Evolutionary conservation across 2,329 filamentous ascomycete genomes (phyloP).

Genomic region (Aspergillus sp.): DNA sequence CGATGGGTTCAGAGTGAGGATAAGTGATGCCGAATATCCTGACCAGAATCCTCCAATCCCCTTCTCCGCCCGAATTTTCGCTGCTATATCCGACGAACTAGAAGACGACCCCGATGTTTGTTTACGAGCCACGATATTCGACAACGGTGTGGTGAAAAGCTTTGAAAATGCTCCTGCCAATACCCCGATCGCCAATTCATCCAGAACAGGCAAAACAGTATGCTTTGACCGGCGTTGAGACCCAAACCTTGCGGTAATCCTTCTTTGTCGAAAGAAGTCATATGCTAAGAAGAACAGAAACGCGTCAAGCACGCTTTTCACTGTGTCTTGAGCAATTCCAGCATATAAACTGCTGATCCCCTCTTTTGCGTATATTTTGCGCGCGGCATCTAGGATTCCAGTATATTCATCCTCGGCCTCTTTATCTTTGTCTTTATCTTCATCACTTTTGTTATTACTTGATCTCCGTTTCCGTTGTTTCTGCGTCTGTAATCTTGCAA

Average conservation of each 20-base stretch:
- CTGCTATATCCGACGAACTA: slow-evolving; percentile 58
- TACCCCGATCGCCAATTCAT: slow-evolving; percentile 71
- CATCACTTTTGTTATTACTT: slow-evolving; percentile 38
- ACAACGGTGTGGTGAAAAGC: slow-evolving; percentile 74
- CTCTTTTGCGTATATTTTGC: slow-evolving; percentile 68
- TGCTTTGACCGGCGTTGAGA: slow-evolving; percentile 25
- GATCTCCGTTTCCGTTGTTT: slow-evolving; percentile 45
- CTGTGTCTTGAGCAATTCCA: slow-evolving; percentile 63
- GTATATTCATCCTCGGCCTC: slow-evolving; percentile 54
- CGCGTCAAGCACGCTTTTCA: slow-evolving; percentile 69
- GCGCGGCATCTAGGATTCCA: slow-evolving; percentile 66
- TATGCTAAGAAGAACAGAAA: slow-evolving; percentile 88
- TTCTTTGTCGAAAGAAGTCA: slow-evolving; percentile 52
- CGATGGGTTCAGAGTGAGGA: slow-evolving; percentile 81
- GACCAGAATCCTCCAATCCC: slow-evolving; percentile 80
- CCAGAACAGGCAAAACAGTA: slow-evolving; percentile 57
- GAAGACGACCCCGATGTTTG: slow-evolving; percentile 58
- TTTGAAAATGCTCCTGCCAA: slow-evolving; percentile 73
- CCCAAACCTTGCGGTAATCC: slow-evolving; percentile 42
- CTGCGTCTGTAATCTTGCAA: slow-evolving; percentile 79
- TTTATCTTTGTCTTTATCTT: slow-evolving; percentile 31
- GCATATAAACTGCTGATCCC: slow-evolving; percentile 74
- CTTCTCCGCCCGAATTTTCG: slow-evolving; percentile 65
- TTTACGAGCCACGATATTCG: slow-evolving; percentile 78
- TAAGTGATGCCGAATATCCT: slow-evolving; percentile 76